Conservation (phyloP, 2,329 filamentous ascomycete genomes). For the Alternaria gaisen region DNA sequence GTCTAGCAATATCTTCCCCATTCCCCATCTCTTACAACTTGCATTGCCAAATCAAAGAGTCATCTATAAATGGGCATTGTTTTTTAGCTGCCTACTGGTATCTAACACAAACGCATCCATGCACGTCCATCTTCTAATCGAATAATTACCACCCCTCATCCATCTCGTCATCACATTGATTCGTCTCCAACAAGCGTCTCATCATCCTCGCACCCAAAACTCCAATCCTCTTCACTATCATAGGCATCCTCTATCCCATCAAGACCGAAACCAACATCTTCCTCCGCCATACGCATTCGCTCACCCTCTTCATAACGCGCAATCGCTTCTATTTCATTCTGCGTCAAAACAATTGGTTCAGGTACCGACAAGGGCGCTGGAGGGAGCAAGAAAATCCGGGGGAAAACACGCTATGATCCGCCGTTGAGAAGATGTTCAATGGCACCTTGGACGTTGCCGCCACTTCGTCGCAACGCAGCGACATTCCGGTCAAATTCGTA, state of each 20-base stretch:
- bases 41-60: too few species aligned
- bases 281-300: not conserved
- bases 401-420: slow-evolving; percentile 33
- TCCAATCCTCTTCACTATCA: slow-evolving; percentile 17
- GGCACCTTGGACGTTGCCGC: slow-evolving; percentile 93
- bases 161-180: too few species aligned
- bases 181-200: slow-evolving; percentile 1
- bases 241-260: slow-evolving; percentile 14
- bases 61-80: too few species aligned
- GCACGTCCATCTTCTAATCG: too few species aligned
- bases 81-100: too few species aligned
- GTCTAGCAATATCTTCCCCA: not conserved
- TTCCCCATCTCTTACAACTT: not conserved
- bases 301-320: slow-evolving; percentile 8
- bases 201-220: slow-evolving; percentile 11
- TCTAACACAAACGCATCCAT: too few species aligned
- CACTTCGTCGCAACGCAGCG: slow-evolving; percentile 83
- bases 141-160: too few species aligned
- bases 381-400: not conserved
- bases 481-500: slow-evolving; percentile 96
- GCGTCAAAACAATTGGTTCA: not conserved
- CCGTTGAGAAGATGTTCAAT: slow-evolving; percentile 72
- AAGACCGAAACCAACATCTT: slow-evolving; percentile 17
- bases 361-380: not conserved
- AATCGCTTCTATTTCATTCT: slow-evolving; percentile 6